Evolutionary conservation across 2,329 filamentous ascomycete species (phyloP).

Genomic region (Clarireedia paspali): DNA sequence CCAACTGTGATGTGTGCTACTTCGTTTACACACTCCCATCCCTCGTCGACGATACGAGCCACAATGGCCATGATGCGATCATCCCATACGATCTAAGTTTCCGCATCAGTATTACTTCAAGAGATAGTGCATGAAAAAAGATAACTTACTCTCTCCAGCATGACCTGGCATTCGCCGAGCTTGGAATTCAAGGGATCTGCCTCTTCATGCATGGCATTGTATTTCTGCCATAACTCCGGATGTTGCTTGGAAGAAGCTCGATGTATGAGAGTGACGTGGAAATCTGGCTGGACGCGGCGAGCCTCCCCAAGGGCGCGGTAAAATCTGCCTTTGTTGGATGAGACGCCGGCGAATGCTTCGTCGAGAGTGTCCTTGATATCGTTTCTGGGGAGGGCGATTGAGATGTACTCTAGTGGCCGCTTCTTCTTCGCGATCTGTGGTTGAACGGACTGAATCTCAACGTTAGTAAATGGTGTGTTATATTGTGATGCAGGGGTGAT

Average conservation of each 20-base stretch:
- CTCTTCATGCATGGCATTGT: constrained; percentile 49
- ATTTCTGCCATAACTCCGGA: constrained; percentile 68
- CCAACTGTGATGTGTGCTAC: constrained; percentile 87
- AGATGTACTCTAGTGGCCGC: constrained; percentile 57
- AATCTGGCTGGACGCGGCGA: constrained; percentile 71
- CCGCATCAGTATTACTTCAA: neutral
- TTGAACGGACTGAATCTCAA: constrained; percentile 11
- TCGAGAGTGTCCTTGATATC: constrained; percentile 55
- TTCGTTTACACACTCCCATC: constrained; percentile 66
- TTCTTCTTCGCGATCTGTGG: constrained; percentile 37
- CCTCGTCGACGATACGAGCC: constrained; percentile 58
- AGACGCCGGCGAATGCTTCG: constrained; percentile 54
- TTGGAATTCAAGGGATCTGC: constrained; percentile 29
- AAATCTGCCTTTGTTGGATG: constrained; percentile 50
- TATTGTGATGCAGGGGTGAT: neutral
- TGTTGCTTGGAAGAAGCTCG: constrained; percentile 53
- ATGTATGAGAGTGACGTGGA: constrained; percentile 94
- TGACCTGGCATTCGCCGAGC: constrained; percentile 57
- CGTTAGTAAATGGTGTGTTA: neutral
- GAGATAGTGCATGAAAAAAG: neutral
- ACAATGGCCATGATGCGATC: constrained; percentile 86
- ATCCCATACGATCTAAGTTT: constrained; percentile 66
- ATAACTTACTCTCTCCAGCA: constrained; percentile 48
- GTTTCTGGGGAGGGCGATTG: constrained; percentile 44
- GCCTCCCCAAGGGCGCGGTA: constrained; percentile 68